Evolutionary conservation across 352 stramenopile species (phyloP).

Genomic region (Globisporangium camurandrum): DNA sequence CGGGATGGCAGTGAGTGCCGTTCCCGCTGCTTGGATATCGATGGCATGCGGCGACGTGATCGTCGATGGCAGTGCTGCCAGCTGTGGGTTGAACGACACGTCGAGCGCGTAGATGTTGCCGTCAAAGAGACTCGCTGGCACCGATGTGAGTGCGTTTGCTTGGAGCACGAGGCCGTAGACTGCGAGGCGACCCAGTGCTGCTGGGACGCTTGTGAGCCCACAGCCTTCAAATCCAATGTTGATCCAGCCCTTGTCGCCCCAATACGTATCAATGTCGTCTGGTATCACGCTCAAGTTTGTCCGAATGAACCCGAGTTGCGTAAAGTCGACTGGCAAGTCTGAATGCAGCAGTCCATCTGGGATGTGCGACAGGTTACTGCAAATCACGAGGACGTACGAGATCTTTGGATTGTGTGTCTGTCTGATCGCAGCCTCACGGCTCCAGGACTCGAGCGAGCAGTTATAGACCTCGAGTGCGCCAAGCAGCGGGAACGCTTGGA

Average conservation of each 20-base stretch:
- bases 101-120: slow-evolving; percentile 37
- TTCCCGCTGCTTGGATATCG: neutral
- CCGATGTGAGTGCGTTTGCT: slow-evolving; percentile 12
- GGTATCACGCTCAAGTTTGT: slow-evolving; percentile 2
- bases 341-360: neutral
- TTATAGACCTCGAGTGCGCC: slow-evolving; percentile 4
- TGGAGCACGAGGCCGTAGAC: slow-evolving; percentile 21
- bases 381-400: slow-evolving; percentile 1
- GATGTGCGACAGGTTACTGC: slow-evolving; percentile 1
- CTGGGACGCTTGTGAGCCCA: slow-evolving; percentile 21
- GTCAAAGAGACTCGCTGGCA: slow-evolving; percentile 46
- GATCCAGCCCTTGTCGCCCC: neutral
- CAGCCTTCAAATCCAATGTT: neutral
- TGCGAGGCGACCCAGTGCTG: slow-evolving; percentile 40
- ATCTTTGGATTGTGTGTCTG: neutral
- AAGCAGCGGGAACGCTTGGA: slow-evolving; percentile 9
- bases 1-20: neutral
- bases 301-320: neutral
- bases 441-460: slow-evolving; percentile 1
- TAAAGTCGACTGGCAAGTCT: neutral
- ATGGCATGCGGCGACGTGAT: neutral
- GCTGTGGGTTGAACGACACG: slow-evolving; percentile 21
- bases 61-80: neutral
- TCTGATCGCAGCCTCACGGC: neutral
- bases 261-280: neutral